Evolutionary conservation across 768 basidiomycete genomes (phyloP).

Genomic region (Macrolepiota dolichaula): DNA sequence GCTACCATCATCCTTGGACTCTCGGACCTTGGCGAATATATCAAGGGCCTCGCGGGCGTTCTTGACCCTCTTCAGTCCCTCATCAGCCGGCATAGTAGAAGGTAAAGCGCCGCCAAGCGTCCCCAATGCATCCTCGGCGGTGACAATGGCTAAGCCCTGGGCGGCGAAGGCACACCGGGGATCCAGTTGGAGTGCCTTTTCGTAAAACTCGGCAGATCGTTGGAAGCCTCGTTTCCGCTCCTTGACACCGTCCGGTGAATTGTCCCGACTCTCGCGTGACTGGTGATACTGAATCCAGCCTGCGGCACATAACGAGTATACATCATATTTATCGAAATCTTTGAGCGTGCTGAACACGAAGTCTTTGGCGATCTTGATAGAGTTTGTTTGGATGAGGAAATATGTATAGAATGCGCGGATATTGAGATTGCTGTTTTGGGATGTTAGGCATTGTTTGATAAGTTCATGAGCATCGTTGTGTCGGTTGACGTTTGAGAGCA

Average conservation of each 20-base stretch:
- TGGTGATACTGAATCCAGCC: conserved; percentile 86
- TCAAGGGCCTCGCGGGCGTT: conserved; percentile 86
- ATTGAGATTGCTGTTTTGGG: conserved; percentile 77
- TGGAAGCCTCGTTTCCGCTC: conserved; percentile 79
- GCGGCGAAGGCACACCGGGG: conserved; percentile 89
- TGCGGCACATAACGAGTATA: conserved; percentile 88
- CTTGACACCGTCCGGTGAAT: conserved; percentile 48
- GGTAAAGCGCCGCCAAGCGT: conserved; percentile 52
- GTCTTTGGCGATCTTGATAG: conserved; percentile 71
- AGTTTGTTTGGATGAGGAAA: conserved; percentile 81
- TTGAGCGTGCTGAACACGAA: conserved; percentile 90
- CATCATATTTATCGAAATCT: conserved; percentile 81
- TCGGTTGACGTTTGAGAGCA: conserved; percentile 67
- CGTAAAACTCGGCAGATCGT: conserved; percentile 86
- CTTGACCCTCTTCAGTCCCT: conserved; percentile 59
- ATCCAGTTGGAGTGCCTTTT: conserved; percentile 84
- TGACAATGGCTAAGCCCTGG: conserved; percentile 90
- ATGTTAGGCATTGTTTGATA: conserved; percentile 82
- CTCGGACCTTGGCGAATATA: conserved; percentile 87
- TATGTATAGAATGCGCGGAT: conserved; percentile 92
- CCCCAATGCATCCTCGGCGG: conserved; percentile 89
- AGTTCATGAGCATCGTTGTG: conserved; percentile 83
- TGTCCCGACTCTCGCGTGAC: conserved; percentile 80
- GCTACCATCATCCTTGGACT: conserved; percentile 75
- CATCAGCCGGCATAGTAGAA: conserved; percentile 49